Percentiles rank a stretch among this genome's conserved stretches.
phyloP scores from a whole-genome alignment of 2,329 filamentous ascomycete genomes.

The Hysterium pulicare region DNA sequence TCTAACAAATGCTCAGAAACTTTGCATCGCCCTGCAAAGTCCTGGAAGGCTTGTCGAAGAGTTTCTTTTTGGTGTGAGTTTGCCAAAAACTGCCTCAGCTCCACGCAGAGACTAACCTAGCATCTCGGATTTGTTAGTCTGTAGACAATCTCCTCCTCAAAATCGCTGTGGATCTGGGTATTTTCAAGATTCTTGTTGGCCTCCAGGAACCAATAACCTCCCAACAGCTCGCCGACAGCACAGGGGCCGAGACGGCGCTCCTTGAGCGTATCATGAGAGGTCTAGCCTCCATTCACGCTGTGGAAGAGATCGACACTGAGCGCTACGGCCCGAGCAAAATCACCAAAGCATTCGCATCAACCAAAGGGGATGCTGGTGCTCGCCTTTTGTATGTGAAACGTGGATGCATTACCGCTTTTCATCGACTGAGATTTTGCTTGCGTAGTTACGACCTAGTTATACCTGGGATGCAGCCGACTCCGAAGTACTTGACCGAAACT shows the following conservation, averaged over 20 bases:
- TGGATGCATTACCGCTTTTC: too few relatives aligned
- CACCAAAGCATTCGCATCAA: conserved; percentile 3
- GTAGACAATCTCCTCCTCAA: conserved; percentile 3
- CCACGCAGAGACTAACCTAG: too few relatives aligned
- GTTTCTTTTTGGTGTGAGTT: too few relatives aligned
- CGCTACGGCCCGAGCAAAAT: conserved; percentile 2
- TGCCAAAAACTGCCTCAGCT: too few relatives aligned
- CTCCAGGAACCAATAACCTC: not conserved
- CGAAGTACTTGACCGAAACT: not conserved
- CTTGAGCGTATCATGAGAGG: conserved; percentile 5
- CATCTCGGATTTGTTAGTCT: too few relatives aligned
- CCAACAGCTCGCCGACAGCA: not conserved
- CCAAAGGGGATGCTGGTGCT: conserved; percentile 3
- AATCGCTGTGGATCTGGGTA: conserved; percentile 2
- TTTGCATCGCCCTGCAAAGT: too few relatives aligned
- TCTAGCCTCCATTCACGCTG: conserved; percentile 1
- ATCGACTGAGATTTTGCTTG: too few relatives aligned
- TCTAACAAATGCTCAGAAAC: too few relatives aligned
- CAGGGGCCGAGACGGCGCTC: not conserved
- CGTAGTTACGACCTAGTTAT: not conserved
- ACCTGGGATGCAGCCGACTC: not conserved
- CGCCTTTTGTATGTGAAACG: conserved; percentile 4
- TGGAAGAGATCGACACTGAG: not conserved
- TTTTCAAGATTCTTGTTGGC: not conserved
- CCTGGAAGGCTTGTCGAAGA: too few relatives aligned